Percentiles rank a stretch among this genome's conserved stretches.
phyloP scores from a whole-genome alignment of 352 stramenopile species.

The Globisporangium recalcitrans region DNA sequence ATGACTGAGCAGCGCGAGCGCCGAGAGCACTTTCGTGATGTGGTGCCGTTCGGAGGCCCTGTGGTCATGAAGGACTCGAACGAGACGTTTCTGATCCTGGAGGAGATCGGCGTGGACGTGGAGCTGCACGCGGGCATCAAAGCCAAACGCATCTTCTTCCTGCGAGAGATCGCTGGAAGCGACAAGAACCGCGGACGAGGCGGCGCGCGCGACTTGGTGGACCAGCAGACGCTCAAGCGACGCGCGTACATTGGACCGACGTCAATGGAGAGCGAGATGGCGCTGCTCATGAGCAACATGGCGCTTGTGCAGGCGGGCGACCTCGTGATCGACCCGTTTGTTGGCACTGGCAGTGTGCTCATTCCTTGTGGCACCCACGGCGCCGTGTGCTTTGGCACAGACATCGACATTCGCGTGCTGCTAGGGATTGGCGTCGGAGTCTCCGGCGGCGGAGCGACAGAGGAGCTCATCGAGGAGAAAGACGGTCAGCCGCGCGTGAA shows the following conservation, averaged over 20 bases:
- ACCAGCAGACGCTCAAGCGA: slow-evolving; percentile 92
- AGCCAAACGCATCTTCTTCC: slow-evolving; percentile 65
- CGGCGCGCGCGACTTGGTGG: slow-evolving; percentile 68
- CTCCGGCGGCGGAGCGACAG: slow-evolving; percentile 24
- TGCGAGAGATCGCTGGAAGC: slow-evolving; percentile 63
- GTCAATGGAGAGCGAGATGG: slow-evolving; percentile 96
- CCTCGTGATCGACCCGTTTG: slow-evolving; percentile 95
- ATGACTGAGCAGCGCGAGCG: slow-evolving; percentile 56
- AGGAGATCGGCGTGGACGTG: slow-evolving; percentile 64
- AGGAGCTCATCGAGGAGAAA: slow-evolving; percentile 16
- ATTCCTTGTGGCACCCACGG: slow-evolving; percentile 92
- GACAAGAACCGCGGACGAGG: slow-evolving; percentile 69
- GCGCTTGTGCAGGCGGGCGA: slow-evolving; percentile 60
- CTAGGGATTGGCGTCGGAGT: slow-evolving; percentile 84
- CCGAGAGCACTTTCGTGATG: slow-evolving; percentile 43
- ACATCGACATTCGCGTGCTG: slow-evolving; percentile 96
- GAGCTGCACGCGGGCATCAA: slow-evolving; percentile 27
- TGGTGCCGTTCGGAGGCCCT: slow-evolving; percentile 60
- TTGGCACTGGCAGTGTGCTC: slow-evolving; percentile 96
- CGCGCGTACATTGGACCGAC: slow-evolving; percentile 95
- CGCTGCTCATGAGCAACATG: slow-evolving; percentile 94
- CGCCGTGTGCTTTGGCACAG: slow-evolving; percentile 91
- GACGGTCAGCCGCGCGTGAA: slow-evolving; percentile 47
- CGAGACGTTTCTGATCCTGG: slow-evolving; percentile 72
- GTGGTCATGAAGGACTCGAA: slow-evolving; percentile 64